phyloP scores from a whole-genome alignment of 2,329 filamentous ascomycete genomes.

The Zasmidium angulare region DNA sequence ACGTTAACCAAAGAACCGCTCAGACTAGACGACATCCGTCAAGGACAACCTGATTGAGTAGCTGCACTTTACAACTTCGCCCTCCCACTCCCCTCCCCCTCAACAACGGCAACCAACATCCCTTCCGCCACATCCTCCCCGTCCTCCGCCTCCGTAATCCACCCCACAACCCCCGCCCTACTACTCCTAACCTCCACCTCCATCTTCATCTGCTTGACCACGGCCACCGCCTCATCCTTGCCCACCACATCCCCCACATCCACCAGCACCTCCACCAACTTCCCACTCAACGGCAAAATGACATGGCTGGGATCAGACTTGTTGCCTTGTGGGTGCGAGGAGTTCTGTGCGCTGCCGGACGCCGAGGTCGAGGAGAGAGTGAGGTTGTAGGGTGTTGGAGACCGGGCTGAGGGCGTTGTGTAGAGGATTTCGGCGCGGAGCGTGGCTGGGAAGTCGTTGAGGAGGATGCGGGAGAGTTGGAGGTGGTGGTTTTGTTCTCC shows the following conservation, averaged over 20 bases:
- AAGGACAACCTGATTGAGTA: too few species aligned
- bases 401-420: conserved; percentile 39
- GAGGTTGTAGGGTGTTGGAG: conserved; percentile 42
- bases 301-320: conserved; percentile 53
- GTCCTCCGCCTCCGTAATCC: conserved; percentile 55
- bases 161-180: conserved; percentile 49
- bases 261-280: conserved; percentile 60
- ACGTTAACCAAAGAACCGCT: too few species aligned
- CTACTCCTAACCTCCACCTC: conserved; percentile 61
- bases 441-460: conserved; percentile 60
- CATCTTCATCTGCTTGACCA: conserved; percentile 70
- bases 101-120: conserved; percentile 51
- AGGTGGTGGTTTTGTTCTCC: conserved; percentile 49
- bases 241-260: conserved; percentile 51
- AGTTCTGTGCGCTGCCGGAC: conserved; percentile 37
- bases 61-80: conserved; percentile 29
- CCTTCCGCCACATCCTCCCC: conserved; percentile 59
- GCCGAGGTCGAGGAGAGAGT: conserved; percentile 46
- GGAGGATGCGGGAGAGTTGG: conserved; percentile 53
- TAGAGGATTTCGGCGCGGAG: conserved; percentile 55
- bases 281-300: conserved; percentile 58
- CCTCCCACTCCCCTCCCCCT: conserved; percentile 24
- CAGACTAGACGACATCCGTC: too few species aligned
- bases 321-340: conserved; percentile 51
- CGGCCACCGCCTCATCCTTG: conserved; percentile 55